These are phyloP conservation scores for Bacidia rubella DNA, from an alignment of 495 filamentous ascomycete species.

Conservation along the genomic window DNA sequence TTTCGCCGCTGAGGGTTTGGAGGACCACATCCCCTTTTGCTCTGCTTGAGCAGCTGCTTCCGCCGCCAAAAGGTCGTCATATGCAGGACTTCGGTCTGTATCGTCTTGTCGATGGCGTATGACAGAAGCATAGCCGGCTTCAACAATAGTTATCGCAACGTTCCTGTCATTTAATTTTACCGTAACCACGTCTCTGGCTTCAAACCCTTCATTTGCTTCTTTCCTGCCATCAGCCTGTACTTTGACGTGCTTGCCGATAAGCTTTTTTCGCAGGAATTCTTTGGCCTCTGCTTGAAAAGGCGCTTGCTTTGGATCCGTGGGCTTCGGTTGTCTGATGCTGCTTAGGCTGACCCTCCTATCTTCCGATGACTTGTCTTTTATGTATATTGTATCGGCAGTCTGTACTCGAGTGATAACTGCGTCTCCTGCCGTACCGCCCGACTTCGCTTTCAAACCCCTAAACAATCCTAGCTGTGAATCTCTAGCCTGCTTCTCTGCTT, in stretches of 20 bases:
- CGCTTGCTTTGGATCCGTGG: slow-evolving; percentile 62
- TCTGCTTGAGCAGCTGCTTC: slow-evolving; percentile 77
- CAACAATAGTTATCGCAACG: slow-evolving; percentile 67
- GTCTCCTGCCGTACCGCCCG: slow-evolving; percentile 47
- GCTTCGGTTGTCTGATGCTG: slow-evolving; percentile 84
- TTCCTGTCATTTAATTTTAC: slow-evolving; percentile 75
- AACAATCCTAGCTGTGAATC: slow-evolving; percentile 59
- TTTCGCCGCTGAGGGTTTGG: slow-evolving; percentile 67
- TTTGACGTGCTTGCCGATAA: slow-evolving; percentile 91
- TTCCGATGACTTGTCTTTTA: slow-evolving; percentile 65
- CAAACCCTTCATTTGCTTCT: slow-evolving; percentile 77
- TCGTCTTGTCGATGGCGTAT: slow-evolving; percentile 90
- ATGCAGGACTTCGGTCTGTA: slow-evolving; percentile 76
- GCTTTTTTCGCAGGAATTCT: slow-evolving; percentile 82
- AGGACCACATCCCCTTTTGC: slow-evolving; percentile 85
- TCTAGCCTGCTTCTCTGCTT: slow-evolving; percentile 79
- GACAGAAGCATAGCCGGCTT: slow-evolving; percentile 84
- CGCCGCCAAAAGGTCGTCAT: slow-evolving; percentile 79
- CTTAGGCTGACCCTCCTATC: slow-evolving; percentile 88
- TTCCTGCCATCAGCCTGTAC: slow-evolving; percentile 81
- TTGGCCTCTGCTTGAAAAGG: slow-evolving; percentile 88
- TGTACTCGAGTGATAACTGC: slow-evolving; percentile 73
- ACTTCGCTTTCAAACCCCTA: slow-evolving; percentile 54
- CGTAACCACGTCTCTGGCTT: slow-evolving; percentile 88
- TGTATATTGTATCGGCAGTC: slow-evolving; percentile 76